These are phyloP conservation scores for Botryosphaeria agaves DNA, from an alignment of 2,329 filamentous ascomycete genomes.

Conservation along the genomic window DNA sequence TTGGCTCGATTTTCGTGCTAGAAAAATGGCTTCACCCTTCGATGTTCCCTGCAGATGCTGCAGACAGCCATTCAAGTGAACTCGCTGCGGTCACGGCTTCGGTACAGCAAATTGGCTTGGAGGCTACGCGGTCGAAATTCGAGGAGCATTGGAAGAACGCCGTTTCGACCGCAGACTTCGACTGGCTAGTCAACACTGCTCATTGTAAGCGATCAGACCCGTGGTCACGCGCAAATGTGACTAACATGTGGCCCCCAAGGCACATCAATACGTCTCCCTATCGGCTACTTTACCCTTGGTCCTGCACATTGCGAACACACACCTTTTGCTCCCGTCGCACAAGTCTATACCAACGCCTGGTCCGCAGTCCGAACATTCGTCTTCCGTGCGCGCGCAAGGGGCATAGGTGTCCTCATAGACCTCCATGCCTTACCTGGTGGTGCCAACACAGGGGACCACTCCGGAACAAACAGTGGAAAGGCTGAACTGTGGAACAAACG, in stretches of 20 bases:
- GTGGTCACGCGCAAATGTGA: too few relatives aligned
- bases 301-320: slow-evolving; percentile 32
- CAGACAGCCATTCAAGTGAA: slow-evolving; percentile 28
- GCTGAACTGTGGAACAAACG: slow-evolving; percentile 33
- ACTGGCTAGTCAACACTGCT: slow-evolving; percentile 33
- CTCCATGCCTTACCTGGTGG: slow-evolving; percentile 41
- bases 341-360: slow-evolving; percentile 38
- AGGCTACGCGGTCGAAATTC: slow-evolving; percentile 31
- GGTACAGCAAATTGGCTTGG: slow-evolving; percentile 28
- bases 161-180: slow-evolving; percentile 32
- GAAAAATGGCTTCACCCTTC: slow-evolving; percentile 38
- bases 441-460: slow-evolving; percentile 37
- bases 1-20: slow-evolving; percentile 42
- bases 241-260: slow-evolving; percentile 5
- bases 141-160: slow-evolving; percentile 36
- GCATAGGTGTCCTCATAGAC: slow-evolving; percentile 40
- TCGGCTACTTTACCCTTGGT: slow-evolving; percentile 41
- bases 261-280: slow-evolving; percentile 40
- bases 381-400: slow-evolving; percentile 23
- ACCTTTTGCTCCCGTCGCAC: slow-evolving; percentile 29
- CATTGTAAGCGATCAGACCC: slow-evolving; percentile 20
- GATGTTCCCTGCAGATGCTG: slow-evolving; percentile 27
- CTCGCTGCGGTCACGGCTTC: slow-evolving; percentile 32
- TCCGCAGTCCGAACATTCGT: slow-evolving; percentile 29
- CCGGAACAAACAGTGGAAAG: slow-evolving; percentile 33